Evolutionary conservation across 192 early-diverging fungal genomes (phyloP).

Genomic region (Geranomyces michiganensis): DNA sequence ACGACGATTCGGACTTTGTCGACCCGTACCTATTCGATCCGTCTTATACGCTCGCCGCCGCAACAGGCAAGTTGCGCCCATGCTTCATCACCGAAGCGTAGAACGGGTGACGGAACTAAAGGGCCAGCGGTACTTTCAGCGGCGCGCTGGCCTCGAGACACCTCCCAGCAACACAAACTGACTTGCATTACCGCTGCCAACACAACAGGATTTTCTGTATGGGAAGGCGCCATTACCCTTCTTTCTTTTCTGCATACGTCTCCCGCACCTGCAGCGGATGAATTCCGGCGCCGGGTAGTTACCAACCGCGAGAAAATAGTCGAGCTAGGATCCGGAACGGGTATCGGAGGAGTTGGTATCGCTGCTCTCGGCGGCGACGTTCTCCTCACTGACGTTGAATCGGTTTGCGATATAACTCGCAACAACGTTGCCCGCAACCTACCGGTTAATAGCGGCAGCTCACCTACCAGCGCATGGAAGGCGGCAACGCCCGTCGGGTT

Average conservation of each 20-base stretch:
- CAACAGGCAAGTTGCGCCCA: slow-evolving; percentile 6
- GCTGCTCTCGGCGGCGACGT: slow-evolving; percentile 26
- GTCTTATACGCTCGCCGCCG: slow-evolving; percentile 31
- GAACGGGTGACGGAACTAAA: no score
- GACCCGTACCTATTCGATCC: slow-evolving; percentile 34
- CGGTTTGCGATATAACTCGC: slow-evolving; percentile 24
- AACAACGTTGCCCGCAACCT: slow-evolving; percentile 18
- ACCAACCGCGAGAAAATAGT: slow-evolving; percentile 13
- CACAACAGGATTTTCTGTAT: slow-evolving; percentile 27
- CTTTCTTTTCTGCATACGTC: slow-evolving; percentile 23
- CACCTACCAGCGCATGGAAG: background rate
- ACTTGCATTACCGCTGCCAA: no score
- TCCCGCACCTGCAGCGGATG: background rate
- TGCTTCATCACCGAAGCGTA: no score
- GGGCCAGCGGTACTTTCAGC: no score
- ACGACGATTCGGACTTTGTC: slow-evolving; percentile 15
- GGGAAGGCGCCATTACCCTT: slow-evolving; percentile 33
- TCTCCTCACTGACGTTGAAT: slow-evolving; percentile 26
- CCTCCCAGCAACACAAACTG: no score
- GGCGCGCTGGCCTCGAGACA: no score
- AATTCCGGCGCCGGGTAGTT: slow-evolving; percentile 29
- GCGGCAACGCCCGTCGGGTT: slow-evolving; percentile 7
- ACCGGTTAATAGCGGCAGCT: background rate
- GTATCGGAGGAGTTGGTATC: slow-evolving; percentile 24
- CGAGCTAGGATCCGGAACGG: slow-evolving; percentile 27